Evolutionary conservation across 2,329 filamentous ascomycete genomes (phyloP), one percentile per base, ranked within the genome.

Genomic region (Penicillium sp.): DNA sequence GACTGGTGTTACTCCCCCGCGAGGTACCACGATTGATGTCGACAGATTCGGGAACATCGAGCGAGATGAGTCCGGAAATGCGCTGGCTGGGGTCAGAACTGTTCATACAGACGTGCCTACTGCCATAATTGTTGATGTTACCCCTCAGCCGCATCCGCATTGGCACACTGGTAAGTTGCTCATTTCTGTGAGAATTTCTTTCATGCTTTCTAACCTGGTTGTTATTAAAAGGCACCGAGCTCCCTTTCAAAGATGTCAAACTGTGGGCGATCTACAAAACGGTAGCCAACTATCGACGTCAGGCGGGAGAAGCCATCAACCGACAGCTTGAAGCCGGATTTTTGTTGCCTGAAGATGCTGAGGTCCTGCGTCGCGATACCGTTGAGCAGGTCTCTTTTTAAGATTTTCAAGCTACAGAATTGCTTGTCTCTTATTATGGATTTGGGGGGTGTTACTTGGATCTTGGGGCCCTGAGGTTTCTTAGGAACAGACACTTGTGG

Each of bases 21-120:
- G n/a, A 10, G 35, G 45, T 17, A 31, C 35, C 23, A 37, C 17
- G 9, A 41, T 50, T 33, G 25, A 31, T 9, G 15, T 42, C 4
- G 12, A 42, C 6, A 7, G 15, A 13, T 13, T 17, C 6, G 47
- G 46, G 13, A 23, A 50, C 2, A 17, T 55, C 7, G 29, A 50
- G 27, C 45, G 46, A 12, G 53, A 55, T 10, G 10, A 27, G 7
- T 25, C 27, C 2, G 53, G 46, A 19, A 55, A 50, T 43, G 46
- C 53, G 4, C 31, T 42, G 9, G 53, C 25, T 21, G 53, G 53
- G 0, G 27, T 55, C 12, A 38, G 53, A 15, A 55, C 53, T 23
- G 46, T 55, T 13, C 53, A 55, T n/a, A 50, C 46, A 6, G 53
- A 55, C 15, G 53, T 42, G 6, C 46, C 53, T 13, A 50, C 37